Evolutionary conservation across 202 grass and related monocot genomes (phyloP).

Genomic region (Carex sylvatica): DNA sequence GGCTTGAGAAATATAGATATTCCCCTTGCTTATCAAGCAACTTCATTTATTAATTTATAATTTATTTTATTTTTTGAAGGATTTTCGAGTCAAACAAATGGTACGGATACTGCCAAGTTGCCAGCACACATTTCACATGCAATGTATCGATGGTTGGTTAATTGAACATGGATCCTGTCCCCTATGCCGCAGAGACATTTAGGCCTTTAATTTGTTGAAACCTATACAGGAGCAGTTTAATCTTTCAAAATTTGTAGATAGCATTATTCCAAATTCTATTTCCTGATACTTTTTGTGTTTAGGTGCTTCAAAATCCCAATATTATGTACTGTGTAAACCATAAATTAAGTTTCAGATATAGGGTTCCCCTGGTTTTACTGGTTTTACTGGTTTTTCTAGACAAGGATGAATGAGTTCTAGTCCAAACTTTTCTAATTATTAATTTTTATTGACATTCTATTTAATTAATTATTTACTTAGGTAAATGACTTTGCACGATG

Average conservation of each 20-base stretch:
- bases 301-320: neutral
- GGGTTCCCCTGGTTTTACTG: neutral
- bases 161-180: slow-evolving; percentile 62
- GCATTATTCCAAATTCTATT: neutral
- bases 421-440: neutral
- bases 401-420: neutral
- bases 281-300: neutral
- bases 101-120: slow-evolving; percentile 67
- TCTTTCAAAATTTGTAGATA: neutral
- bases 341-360: neutral
- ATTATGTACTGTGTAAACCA: neutral
- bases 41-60: neutral
- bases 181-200: slow-evolving; percentile 53
- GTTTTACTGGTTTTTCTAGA: neutral
- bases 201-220: neutral
- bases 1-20: no score
- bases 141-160: slow-evolving; percentile 76
- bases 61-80: slow-evolving; percentile 32
- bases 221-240: neutral
- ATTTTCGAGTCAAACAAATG: slow-evolving; percentile 45
- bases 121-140: slow-evolving; percentile 59
- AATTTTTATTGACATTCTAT: neutral
- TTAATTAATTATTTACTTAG: neutral
- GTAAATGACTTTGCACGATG: neutral
- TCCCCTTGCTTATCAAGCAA: neutral